Evolutionary conservation across 129 eudicot genomes (phyloP), one percentile per base, ranked within the genome.

Genomic region (Flaveria sonorensis): DNA sequence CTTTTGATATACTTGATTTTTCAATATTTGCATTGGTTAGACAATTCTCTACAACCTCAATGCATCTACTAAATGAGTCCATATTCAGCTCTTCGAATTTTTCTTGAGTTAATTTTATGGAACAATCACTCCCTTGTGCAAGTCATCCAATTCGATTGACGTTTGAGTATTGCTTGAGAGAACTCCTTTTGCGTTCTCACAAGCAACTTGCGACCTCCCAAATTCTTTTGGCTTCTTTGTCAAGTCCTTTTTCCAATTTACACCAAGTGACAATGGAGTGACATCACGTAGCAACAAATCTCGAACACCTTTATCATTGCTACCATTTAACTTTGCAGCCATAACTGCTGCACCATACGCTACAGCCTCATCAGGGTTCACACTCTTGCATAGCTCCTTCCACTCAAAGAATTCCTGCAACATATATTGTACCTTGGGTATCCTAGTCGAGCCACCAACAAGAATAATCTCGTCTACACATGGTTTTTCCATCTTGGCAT

Each of bases 351-450:
- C 74, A 36, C 81, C 81, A 53, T 51, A 66, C 36, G 74, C 81
- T 20, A 76, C 74, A 51, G 74, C 67, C 67, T 66, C 81, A 10
- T 76, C 81, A 14, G 73, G 81, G 53, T 76, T 48, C 64, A 76
- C 26, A 1, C 67, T 51, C 30, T 36, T 76, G 56, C 67, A 76
- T 13, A 76, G 20, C 43, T 67, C 56, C 13, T 76, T 76, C 24
- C 59, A 0, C 16, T 43, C 28, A 10, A 74, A 74, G 40, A 43
- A 15, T 3, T 60, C 59, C 10, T 4, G 59, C 60, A 74, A 43
- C 78, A 59, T 59, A 2, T 4, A 7, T 12, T 59, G 78, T n/a
- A 74, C 39, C 18, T 56, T 43, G 7, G 70, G 70, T 74, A 74
- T 74, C 15, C 78, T 42, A 15, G 78, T 74, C 4, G 70, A 74